phyloP scores from a whole-genome alignment of 2,329 filamentous ascomycete species.

The Fusarium pseudonygamai region DNA sequence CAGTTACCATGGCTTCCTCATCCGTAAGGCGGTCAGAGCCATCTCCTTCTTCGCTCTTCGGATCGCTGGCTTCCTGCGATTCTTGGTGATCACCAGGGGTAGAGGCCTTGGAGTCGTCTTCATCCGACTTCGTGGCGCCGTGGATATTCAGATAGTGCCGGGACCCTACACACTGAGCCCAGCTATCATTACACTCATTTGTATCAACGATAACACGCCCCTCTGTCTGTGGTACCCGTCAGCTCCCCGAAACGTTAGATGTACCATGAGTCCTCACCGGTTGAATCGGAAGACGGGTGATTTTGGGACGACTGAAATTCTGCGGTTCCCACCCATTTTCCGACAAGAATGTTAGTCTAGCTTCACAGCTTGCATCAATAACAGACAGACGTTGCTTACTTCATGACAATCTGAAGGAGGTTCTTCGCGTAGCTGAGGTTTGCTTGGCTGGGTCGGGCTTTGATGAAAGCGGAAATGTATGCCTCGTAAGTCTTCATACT shows the following conservation, averaged over 20 bases:
- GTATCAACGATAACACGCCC: neutral
- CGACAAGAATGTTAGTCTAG: too few species aligned
- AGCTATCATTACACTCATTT: neutral
- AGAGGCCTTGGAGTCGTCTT: neutral
- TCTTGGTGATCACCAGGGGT: neutral
- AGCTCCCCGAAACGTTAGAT: neutral
- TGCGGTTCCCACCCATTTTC: too few species aligned
- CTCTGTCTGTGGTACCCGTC: neutral
- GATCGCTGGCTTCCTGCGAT: neutral
- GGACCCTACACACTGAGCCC: too few species aligned
- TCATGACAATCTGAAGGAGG: too few species aligned
- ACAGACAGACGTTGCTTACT: too few species aligned
- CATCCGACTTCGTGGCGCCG: neutral
- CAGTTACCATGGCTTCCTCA: constrained; percentile 7
- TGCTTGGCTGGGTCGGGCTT: neutral
- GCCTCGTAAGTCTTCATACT: neutral
- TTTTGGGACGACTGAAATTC: too few species aligned
- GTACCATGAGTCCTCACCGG: neutral
- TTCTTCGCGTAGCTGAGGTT: neutral
- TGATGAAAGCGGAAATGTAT: neutral
- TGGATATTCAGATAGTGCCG: neutral
- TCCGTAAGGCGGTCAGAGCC: neutral
- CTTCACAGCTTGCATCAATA: too few species aligned
- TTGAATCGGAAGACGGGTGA: neutral
- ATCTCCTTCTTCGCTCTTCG: neutral